Conservation (phyloP, 2,329 filamentous ascomycete species). For the Daldinia sp. region DNA sequence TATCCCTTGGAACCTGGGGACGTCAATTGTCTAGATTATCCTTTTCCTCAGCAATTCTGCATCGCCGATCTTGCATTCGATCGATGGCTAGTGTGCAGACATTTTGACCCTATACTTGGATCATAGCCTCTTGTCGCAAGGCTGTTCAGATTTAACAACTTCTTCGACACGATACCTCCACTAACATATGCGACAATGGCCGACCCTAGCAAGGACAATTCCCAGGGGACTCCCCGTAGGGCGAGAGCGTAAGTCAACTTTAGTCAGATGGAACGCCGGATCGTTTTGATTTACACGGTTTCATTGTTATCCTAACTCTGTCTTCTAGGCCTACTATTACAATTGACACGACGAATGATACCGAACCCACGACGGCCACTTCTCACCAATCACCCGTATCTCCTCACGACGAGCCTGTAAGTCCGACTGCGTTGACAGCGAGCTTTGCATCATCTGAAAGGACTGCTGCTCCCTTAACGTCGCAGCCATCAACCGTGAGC, state of each 20-base stretch:
- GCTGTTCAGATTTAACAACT: conserved; percentile 23
- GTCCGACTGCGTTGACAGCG: conserved; percentile 49
- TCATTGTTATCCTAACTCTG: conserved; percentile 27
- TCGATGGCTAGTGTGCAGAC: conserved; percentile 36
- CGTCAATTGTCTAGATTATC: conserved; percentile 27
- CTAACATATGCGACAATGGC: conserved; percentile 42
- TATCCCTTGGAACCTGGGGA: conserved; percentile 13
- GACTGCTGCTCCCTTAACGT: conserved; percentile 36
- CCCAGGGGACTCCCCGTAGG: conserved; percentile 45
- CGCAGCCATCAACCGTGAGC: conserved; percentile 44
- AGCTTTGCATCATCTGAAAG: conserved; percentile 48
- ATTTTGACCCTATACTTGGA: conserved; percentile 20
- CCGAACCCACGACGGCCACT: conserved; percentile 41
- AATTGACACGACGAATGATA: conserved; percentile 53
- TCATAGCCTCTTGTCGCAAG: conserved; percentile 26
- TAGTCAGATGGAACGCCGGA: neutral
- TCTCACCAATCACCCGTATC: conserved; percentile 48
- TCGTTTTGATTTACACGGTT: neutral
- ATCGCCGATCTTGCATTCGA: conserved; percentile 24
- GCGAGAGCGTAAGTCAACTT: conserved; percentile 48
- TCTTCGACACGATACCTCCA: conserved; percentile 13
- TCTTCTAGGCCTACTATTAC: conserved; percentile 53
- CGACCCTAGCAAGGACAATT: conserved; percentile 41
- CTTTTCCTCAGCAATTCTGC: conserved; percentile 14
- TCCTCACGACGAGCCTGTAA: conserved; percentile 48